Conservation (phyloP, 2,329 filamentous ascomycete genomes). For the Trichophyton mentagrophytes region DNA sequence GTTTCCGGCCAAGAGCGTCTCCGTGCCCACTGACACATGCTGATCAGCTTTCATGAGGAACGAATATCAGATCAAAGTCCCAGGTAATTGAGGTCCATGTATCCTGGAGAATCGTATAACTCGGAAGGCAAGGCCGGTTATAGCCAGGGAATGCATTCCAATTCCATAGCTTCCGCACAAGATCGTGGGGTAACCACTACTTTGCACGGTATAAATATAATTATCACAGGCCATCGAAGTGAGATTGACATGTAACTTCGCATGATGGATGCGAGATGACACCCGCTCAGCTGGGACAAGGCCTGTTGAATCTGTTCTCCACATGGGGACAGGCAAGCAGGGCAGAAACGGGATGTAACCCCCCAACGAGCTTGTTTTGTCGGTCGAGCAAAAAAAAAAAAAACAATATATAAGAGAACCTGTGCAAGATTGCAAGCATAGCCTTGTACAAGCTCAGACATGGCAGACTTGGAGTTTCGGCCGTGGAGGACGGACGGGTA, state of each 20-base stretch:
- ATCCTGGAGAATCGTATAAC: not conserved
- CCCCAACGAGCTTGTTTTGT: not conserved
- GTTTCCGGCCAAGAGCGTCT: not conserved
- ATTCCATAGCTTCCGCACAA: not conserved
- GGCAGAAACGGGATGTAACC: not conserved
- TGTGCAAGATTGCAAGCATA: not conserved
- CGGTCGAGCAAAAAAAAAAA: not conserved
- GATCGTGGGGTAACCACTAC: not conserved
- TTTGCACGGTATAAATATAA: not conserved
- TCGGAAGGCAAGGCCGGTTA: not conserved
- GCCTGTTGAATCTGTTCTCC: not conserved
- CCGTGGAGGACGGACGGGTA: not conserved
- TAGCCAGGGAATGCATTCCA: not conserved
- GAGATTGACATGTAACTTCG: not conserved
- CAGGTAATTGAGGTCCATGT: conserved; percentile 65
- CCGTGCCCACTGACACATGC: not conserved
- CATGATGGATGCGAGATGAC: not conserved
- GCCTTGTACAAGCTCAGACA: not conserved
- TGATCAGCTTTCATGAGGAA: not conserved
- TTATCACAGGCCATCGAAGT: not conserved
- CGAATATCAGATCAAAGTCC: not conserved
- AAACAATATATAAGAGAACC: not conserved
- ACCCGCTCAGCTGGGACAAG: not conserved
- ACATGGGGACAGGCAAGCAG: not conserved
- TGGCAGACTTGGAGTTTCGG: not conserved